Evolutionary conservation across 2,329 filamentous ascomycete genomes (phyloP).

Genomic region (Colletotrichum agaves): DNA sequence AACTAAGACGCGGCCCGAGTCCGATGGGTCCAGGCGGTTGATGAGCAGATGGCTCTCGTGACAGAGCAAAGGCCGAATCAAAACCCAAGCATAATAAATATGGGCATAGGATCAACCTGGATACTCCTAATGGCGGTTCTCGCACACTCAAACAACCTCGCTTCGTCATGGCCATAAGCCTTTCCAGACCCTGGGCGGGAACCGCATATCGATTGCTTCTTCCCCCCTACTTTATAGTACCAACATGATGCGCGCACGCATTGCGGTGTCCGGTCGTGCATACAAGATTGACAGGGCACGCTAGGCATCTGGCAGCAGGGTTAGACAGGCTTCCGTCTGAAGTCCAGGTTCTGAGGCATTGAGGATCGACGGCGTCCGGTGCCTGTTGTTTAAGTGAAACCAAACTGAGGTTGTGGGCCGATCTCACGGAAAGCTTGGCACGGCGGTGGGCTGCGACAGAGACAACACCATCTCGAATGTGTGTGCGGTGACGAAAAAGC

Average conservation of each 20-base stretch:
- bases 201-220: not conserved
- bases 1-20: conserved; percentile 3
- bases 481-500: not conserved
- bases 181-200: not conserved
- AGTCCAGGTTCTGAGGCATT: conserved; percentile 30
- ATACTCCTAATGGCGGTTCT: not conserved
- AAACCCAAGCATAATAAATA: not conserved
- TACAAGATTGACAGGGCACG: conserved; percentile 2
- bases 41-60: not conserved
- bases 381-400: conserved; percentile 36
- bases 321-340: conserved; percentile 20
- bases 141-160: not conserved
- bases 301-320: conserved; percentile 1
- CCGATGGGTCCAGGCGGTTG: not conserved
- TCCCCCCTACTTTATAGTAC: not conserved
- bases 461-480: not conserved
- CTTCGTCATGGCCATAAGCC: not conserved
- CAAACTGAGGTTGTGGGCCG: conserved; percentile 31
- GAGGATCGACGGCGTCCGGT: conserved; percentile 16
- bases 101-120: not conserved
- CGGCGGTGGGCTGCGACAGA: conserved; percentile 9
- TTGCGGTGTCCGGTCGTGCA: not conserved
- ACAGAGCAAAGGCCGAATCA: not conserved
- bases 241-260: not conserved
- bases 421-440: conserved; percentile 22